Percentiles rank a stretch among this genome's conserved stretches.
phyloP scores from a whole-genome alignment of 2,329 filamentous ascomycete genomes.

The Diaporthe caulivora region DNA sequence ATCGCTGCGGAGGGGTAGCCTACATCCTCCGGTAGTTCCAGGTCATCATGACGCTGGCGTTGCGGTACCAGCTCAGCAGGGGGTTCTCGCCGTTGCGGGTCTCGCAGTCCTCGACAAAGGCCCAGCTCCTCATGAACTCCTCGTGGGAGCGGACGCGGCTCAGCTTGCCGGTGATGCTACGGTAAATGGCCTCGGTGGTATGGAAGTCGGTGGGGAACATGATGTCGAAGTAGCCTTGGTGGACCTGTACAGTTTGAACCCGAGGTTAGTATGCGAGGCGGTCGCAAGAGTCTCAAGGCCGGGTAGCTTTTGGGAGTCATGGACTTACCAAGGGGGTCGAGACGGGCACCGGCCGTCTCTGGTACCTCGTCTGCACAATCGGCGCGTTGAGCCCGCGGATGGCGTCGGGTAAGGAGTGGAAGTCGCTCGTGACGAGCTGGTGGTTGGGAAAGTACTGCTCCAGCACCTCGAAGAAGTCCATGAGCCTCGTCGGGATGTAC shows the following conservation, averaged over 20 bases:
- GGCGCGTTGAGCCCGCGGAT: conserved; percentile 89
- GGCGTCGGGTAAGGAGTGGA: conserved; percentile 86
- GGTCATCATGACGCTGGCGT: conserved; percentile 92
- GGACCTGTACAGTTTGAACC: conserved; percentile 71
- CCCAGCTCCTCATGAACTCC: conserved; percentile 91
- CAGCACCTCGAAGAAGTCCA: conserved; percentile 97
- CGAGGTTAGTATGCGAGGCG: neutral
- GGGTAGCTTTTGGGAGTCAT: neutral
- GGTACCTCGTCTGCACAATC: conserved; percentile 94
- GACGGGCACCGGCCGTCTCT: conserved; percentile 88
- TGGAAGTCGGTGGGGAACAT: conserved; percentile 97
- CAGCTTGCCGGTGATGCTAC: conserved; percentile 91
- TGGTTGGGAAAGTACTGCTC: conserved; percentile 91
- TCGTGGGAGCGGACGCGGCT: conserved; percentile 88
- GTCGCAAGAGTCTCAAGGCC: too few species aligned
- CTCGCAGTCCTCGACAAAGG: conserved; percentile 89
- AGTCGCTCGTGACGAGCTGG: conserved; percentile 89
- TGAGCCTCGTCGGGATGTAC: conserved; percentile 92
- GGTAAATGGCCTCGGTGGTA: conserved; percentile 91
- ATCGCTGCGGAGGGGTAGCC: neutral
- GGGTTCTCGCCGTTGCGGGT: conserved; percentile 94
- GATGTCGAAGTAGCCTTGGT: conserved; percentile 99
- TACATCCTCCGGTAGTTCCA: conserved; percentile 39
- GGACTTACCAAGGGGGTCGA: conserved; percentile 82
- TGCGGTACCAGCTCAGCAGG: conserved; percentile 92